Conservation (phyloP, 768 basidiomycete species). For the Boletus coccyginus region DNA sequence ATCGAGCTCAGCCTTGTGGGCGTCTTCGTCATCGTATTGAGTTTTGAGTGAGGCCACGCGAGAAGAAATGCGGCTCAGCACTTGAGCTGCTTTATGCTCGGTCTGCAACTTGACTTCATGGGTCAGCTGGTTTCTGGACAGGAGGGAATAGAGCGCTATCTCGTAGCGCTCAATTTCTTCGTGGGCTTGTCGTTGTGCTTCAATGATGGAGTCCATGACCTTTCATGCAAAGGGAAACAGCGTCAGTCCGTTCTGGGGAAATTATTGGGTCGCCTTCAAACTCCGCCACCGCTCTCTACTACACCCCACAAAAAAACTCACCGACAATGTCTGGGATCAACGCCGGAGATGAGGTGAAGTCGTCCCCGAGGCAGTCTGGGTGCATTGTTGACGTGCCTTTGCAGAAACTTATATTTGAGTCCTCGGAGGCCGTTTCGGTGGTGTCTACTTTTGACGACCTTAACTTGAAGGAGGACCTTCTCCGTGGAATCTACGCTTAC, state of each 20-base stretch:
- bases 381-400: not conserved
- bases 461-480: conserved; percentile 88
- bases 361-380: conserved; percentile 16
- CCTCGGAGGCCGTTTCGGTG: conserved; percentile 87
- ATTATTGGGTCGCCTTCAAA: conserved; percentile 40
- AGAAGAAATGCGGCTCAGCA: conserved; percentile 80
- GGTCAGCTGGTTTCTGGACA: conserved; percentile 61
- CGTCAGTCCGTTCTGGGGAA: not conserved
- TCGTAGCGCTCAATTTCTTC: conserved; percentile 95
- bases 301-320: conserved; percentile 33
- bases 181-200: conserved; percentile 92
- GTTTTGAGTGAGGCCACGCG: conserved; percentile 62
- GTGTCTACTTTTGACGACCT: conserved; percentile 90
- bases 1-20: conserved; percentile 65
- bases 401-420: conserved; percentile 93
- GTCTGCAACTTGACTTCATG: conserved; percentile 69
- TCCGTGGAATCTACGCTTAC: conserved; percentile 98
- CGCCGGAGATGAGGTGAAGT: conserved; percentile 75
- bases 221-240: not conserved
- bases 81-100: conserved; percentile 87
- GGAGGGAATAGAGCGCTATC: conserved; percentile 77
- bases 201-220: conserved; percentile 90
- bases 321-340: conserved; percentile 78
- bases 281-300: conserved; percentile 45
- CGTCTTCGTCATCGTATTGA: conserved; percentile 76